Base-by-base conservation (phyloP, 2,329 filamentous ascomycete genomes). In the Ceratocystis huliohia region DNA sequence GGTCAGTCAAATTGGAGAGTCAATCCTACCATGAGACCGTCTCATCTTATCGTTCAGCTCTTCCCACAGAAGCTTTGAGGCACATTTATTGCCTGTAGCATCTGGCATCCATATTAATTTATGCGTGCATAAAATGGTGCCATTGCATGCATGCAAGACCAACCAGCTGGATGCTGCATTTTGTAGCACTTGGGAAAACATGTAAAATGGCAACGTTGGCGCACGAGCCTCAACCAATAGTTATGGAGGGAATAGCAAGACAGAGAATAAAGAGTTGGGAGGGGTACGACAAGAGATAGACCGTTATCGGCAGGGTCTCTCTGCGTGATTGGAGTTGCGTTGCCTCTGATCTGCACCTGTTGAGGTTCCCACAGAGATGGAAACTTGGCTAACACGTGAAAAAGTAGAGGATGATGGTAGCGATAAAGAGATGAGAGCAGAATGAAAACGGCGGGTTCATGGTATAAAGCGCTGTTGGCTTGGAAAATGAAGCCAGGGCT, bases 71-170 rank as follows among this genome's bases (percentile, higher is more conserved):
- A 56, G 17, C 15, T 25, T 25, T 5, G 48, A 25, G 20, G 53
- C 28, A n/a, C 15, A 17, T 15, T 25, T 59, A 33, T 59, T 59
- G 48, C 48, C 20, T 25, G 48, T 13, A 53, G 22, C 46, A 50
- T 50, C 33, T 37, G 33, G 33, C 33, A 22, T 30, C 10, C 30
- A 1, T 30, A 3, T 57, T 8, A 10, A 22, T 17, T 22, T 30
- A 5, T 59, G 53, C 53, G 53, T 59, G 53, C 53, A 59, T 59
- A 59, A 30, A 59, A 33, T n/a, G 53, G 22, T 25, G 48, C 48
- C 48, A 53, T 22, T 10, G 7, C 13, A 25, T 53, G 48, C 48
- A 25, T 13, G 20, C 8, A 53, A 22, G 17, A 22, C 10, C 7
- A 3, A 22, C 48, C n/a, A 50, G n/a, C 20, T 7, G 7, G 2